Evolutionary conservation across 148 eudicot genomes (phyloP), one percentile per base, ranked within the genome.

Genomic region (Chenopodium formosanum): DNA sequence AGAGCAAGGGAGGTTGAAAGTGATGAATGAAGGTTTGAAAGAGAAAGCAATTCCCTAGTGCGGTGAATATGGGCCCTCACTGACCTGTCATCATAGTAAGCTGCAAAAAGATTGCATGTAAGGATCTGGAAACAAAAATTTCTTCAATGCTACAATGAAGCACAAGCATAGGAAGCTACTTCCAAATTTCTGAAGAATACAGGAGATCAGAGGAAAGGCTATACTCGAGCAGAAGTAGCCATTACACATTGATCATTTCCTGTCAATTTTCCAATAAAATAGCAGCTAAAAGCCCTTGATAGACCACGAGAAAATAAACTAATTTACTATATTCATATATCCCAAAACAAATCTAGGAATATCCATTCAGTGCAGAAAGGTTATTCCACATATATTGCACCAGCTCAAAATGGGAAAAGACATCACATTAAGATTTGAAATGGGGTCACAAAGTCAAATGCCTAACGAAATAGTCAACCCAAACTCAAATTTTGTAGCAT

Each of bases 61-160:
- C 99, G 96, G 78, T 91, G 98, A 76, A 94, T 92, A 89, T 97
- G 99, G 73, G 97, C 97, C 86, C 99, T 87, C 79, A 97, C 91
- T 44, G 99, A 94, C 84, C 98, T 90, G 84, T 97, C 99, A 85
- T 97, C 99, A 80, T 97, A 97, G 63, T 81, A 81, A 67, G 99
- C 99, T 97, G 92, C 92, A 88, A 62, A 50, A 78, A 32, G 62
- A 74, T 62, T 44, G 22, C 32, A 34, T 46, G 86, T 89, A 53
- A 85, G 85, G 73, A 75, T 11, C 12, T 23, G 53, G 0, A 60
- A 25, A 34, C 20, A 46, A 2, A 17, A 47, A 23, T 14, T 22
- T 4, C 1, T 4, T 76, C 40, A 67, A 12, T 4, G 14, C 67
- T 66, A n/a, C 79, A 66, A 10, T 48, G 44, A n/a, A 20, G 46